phyloP scores from a whole-genome alignment of 208 protist genomes.

The Trypanosoma cruzi region DNA sequence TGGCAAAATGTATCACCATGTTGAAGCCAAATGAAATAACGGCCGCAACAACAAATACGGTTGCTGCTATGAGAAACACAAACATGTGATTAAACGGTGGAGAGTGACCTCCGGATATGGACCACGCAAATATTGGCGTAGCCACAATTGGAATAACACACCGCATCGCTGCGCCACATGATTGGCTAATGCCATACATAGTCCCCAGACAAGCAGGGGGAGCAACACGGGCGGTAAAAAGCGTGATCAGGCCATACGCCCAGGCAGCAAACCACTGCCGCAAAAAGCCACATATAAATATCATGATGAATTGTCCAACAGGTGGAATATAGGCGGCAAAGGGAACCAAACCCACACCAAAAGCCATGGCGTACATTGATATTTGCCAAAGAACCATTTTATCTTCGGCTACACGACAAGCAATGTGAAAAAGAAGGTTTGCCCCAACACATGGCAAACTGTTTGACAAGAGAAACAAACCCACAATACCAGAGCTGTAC shows the following conservation, averaged over 20 bases:
- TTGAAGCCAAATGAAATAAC: constrained; percentile 24
- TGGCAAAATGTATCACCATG: constrained; percentile 27
- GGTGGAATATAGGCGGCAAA: constrained; percentile 21
- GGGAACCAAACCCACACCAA: constrained; percentile 39
- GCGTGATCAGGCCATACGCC: constrained; percentile 53
- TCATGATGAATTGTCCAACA: constrained; percentile 28
- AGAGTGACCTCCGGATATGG: constrained; percentile 40
- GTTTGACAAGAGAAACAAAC: constrained; percentile 47
- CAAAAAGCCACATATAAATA: constrained; percentile 41
- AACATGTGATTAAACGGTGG: constrained; percentile 59
- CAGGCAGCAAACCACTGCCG: constrained; percentile 64
- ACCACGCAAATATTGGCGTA: constrained; percentile 83
- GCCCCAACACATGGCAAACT: constrained; percentile 42
- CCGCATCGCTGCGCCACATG: constrained; percentile 64
- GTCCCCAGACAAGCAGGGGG: constrained; percentile 52
- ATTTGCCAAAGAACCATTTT: constrained; percentile 53
- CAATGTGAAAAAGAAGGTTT: constrained; percentile 44
- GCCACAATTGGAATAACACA: constrained; percentile 57
- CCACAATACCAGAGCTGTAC: constrained; percentile 30
- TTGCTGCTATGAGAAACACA: constrained; percentile 40
- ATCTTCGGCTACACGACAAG: constrained; percentile 31
- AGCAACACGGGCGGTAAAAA: constrained; percentile 63
- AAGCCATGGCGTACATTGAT: constrained; percentile 30
- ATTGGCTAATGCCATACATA: constrained; percentile 83
- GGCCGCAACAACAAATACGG: constrained; percentile 23